Evolutionary conservation across 2,329 filamentous ascomycete genomes (phyloP).

Genomic region (Fusarium virguliforme): DNA sequence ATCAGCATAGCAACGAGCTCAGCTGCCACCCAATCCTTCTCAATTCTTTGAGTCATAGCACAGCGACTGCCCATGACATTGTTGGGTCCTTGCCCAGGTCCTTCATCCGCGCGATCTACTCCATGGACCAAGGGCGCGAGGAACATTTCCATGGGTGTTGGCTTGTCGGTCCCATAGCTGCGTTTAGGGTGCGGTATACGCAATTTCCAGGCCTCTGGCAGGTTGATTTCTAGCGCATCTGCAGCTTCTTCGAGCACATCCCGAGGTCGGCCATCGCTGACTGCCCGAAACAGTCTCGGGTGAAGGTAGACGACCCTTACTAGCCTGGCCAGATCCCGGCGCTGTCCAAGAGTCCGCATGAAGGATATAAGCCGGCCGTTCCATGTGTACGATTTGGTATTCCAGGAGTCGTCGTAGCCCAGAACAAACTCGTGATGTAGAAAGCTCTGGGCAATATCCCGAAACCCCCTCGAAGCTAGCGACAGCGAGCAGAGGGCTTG

Average conservation of each 20-base stretch:
- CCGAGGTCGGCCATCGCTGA: background rate
- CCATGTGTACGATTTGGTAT: conserved; percentile 15
- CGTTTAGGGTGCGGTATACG: conserved; percentile 1
- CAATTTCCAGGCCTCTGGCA: conserved; percentile 10
- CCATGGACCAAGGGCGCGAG: background rate
- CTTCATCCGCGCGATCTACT: background rate
- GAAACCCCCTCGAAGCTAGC: conserved; percentile 13
- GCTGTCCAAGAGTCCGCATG: conserved; percentile 8
- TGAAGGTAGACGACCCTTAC: conserved; percentile 17
- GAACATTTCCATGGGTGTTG: background rate
- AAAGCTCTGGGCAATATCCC: conserved; percentile 17
- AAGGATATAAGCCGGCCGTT: conserved; percentile 26
- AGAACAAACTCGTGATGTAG: conserved; percentile 26
- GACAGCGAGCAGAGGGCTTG: conserved; percentile 24
- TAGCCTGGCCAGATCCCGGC: conserved; percentile 16
- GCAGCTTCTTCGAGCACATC: conserved; percentile 14
- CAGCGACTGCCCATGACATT: background rate
- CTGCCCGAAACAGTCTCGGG: conserved; percentile 1
- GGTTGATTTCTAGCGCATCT: conserved; percentile 16
- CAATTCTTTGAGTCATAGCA: background rate
- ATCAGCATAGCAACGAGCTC: conserved; percentile 24
- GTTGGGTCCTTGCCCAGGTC: background rate
- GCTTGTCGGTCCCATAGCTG: background rate
- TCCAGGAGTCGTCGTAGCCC: conserved; percentile 22
- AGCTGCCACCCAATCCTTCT: background rate